A percentile compares a stretch with the other conserved stretches of the same genome.
Evolutionary conservation across 2,329 filamentous ascomycete genomes (phyloP).

Genomic region (Alternaria metachromatica): DNA sequence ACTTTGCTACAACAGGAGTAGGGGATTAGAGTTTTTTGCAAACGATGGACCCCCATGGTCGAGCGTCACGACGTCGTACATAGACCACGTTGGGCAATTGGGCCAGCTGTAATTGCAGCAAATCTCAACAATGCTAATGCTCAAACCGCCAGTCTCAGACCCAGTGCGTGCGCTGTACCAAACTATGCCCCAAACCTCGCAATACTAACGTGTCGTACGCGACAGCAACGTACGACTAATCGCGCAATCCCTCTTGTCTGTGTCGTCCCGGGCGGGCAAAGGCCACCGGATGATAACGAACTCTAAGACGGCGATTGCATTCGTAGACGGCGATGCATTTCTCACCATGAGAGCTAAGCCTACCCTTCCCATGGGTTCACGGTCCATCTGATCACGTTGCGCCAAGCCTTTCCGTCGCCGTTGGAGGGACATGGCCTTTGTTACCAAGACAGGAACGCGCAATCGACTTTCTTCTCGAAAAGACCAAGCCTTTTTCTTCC

Average conservation of each 20-base stretch:
- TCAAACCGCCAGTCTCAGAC: conserved; percentile 7
- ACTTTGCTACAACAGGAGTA: conserved; percentile 6
- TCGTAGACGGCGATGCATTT: neutral
- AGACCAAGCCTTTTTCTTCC: conserved; percentile 2
- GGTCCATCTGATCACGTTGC: neutral
- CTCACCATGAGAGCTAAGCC: neutral
- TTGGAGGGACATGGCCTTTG: neutral
- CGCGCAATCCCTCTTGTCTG: conserved; percentile 5
- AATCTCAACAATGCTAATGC: conserved; percentile 12
- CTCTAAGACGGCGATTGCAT: neutral
- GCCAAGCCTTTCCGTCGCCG: conserved; percentile 1
- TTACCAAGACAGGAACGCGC: conserved; percentile 1
- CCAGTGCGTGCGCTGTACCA: conserved; percentile 10
- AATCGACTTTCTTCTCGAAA: conserved; percentile 3
- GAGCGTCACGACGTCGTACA: conserved; percentile 1
- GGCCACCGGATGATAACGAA: conserved; percentile 4
- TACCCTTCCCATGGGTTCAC: neutral
- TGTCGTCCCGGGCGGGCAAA: neutral
- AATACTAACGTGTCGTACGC: conserved; percentile 1
- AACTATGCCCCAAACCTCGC: conserved; percentile 5
- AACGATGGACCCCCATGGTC: neutral
- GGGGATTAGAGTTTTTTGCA: conserved; percentile 4
- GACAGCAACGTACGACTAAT: conserved; percentile 12
- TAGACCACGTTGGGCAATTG: conserved; percentile 1
- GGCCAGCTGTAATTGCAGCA: conserved; percentile 5